A percentile compares a stretch with the other conserved stretches of the same genome.
These are phyloP conservation scores for Durio zibethinus DNA, from an alignment of 345 rosid genomes.

Conservation along the genomic window DNA sequence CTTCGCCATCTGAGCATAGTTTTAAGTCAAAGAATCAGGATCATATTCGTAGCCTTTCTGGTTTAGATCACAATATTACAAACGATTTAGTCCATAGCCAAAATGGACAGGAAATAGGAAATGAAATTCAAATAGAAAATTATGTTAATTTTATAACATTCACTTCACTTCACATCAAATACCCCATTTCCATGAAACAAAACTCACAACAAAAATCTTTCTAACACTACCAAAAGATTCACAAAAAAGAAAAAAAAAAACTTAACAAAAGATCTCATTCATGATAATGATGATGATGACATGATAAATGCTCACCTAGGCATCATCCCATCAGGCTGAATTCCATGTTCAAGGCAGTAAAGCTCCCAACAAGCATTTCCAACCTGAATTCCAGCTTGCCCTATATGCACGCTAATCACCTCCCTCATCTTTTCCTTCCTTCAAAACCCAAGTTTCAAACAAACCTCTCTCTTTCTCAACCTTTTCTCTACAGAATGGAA, in stretches of 20 bases:
- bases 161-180: not conserved
- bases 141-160: not conserved
- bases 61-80: not conserved
- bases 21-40: not conserved
- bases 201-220: not conserved
- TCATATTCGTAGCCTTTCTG: not conserved
- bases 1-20: not conserved
- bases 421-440: constrained; percentile 45
- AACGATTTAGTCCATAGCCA: not conserved
- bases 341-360: constrained; percentile 76
- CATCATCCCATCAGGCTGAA: constrained; percentile 66
- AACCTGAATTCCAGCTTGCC: constrained; percentile 76
- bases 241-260: not conserved
- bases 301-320: constrained; percentile 36
- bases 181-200: not conserved
- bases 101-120: not conserved
- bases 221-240: not conserved
- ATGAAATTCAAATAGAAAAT: not conserved
- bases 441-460: not conserved
- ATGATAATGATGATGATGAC: not conserved
- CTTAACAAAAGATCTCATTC: not conserved
- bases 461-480: not conserved
- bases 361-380: constrained; percentile 82
- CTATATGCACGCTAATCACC: constrained; percentile 62
- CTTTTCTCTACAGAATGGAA: not conserved